A percentile compares a stretch with the other conserved stretches of the same genome.
Conservation (phyloP, 202 grass and related monocot species). For the Zoysia matrella region DNA sequence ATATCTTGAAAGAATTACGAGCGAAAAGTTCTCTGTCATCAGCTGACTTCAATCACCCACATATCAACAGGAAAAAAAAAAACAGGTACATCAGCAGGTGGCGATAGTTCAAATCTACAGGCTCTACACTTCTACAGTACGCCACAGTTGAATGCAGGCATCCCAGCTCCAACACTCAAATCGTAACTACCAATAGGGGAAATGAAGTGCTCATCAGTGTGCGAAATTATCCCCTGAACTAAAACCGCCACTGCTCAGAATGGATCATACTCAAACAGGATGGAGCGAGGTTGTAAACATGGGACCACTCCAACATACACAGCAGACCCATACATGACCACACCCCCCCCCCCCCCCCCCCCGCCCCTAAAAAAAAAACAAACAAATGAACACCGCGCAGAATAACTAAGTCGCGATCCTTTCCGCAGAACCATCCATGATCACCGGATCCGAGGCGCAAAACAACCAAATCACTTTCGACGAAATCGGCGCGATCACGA, state of each 20-base stretch:
- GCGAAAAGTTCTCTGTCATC: background rate
- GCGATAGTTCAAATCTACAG: slow-evolving; percentile 3
- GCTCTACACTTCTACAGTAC: background rate
- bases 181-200: background rate
- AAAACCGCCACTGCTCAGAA: background rate
- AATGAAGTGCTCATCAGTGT: background rate
- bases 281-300: background rate
- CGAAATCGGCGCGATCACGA: background rate
- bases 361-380: slow-evolving; percentile 38
- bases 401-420: no score
- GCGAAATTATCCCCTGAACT: background rate
- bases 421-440: background rate
- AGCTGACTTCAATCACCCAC: slow-evolving; percentile 3
- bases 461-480: background rate
- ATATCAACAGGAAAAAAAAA: slow-evolving; percentile 10
- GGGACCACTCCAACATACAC: background rate
- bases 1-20: no score
- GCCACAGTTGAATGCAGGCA: no score
- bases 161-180: background rate
- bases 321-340: background rate
- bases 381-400: background rate
- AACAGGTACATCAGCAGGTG: background rate
- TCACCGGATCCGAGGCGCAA: background rate
- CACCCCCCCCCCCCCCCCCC: background rate
- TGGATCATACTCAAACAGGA: background rate